A percentile compares a stretch with the other conserved stretches of the same genome.
Evolutionary conservation across 179 eudicot genomes (phyloP).

Genomic region (Amaranthus tricolor): DNA sequence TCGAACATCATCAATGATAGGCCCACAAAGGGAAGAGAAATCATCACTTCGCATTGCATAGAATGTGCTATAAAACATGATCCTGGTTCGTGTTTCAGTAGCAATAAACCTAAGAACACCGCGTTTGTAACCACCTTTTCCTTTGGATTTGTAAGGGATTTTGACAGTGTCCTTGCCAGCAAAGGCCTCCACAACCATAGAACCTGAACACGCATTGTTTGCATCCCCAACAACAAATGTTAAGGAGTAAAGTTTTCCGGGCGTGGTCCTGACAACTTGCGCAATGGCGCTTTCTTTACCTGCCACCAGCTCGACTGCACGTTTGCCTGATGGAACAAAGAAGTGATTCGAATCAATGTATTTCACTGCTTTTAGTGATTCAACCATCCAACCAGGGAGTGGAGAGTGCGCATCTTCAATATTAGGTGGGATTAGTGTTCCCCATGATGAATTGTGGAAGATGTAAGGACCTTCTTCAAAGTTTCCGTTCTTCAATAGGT

Average conservation of each 20-base stretch:
- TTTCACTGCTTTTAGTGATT: slow-evolving; percentile 88
- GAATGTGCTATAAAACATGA: slow-evolving; percentile 78
- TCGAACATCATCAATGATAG: slow-evolving; percentile 78
- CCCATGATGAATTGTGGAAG: slow-evolving; percentile 76
- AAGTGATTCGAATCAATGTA: slow-evolving; percentile 81
- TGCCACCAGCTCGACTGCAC: slow-evolving; percentile 87
- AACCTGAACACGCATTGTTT: slow-evolving; percentile 75
- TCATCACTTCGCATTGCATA: slow-evolving; percentile 87
- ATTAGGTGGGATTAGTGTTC: slow-evolving; percentile 86
- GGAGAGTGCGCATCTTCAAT: slow-evolving; percentile 98
- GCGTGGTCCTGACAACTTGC: slow-evolving; percentile 60
- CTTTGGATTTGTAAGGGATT: slow-evolving; percentile 80
- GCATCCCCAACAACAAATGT: slow-evolving; percentile 80
- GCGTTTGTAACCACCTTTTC: slow-evolving; percentile 77
- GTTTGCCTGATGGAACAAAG: slow-evolving; percentile 58
- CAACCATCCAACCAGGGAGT: slow-evolving; percentile 90
- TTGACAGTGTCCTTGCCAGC: slow-evolving; percentile 56
- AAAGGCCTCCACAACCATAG: slow-evolving; percentile 84
- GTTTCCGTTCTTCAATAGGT: slow-evolving; percentile 79
- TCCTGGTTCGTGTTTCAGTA: slow-evolving; percentile 38
- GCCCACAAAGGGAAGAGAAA: slow-evolving; percentile 84
- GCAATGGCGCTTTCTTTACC: slow-evolving; percentile 86
- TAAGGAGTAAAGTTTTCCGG: slow-evolving; percentile 57
- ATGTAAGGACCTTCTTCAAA: slow-evolving; percentile 97
- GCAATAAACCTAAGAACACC: slow-evolving; percentile 71